Base-by-base conservation (phyloP, 352 stramenopile genomes). In the Pythium plurisporium region DNA sequence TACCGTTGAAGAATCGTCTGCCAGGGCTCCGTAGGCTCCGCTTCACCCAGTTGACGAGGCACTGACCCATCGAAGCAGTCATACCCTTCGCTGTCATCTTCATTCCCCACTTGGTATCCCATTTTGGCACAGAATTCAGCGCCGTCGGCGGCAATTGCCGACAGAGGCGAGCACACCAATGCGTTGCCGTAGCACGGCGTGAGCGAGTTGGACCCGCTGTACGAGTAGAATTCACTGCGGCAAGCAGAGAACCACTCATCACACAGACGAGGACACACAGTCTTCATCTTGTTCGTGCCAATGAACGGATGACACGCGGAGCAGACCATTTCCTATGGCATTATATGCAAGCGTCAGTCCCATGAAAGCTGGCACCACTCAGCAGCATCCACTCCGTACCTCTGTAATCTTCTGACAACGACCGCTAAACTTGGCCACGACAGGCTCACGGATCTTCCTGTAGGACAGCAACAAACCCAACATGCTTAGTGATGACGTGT, bases 21-120 rank as follows among this genome's bases (percentile, higher is more conserved):
- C 79, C 74, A 86, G 1, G 79, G 70, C 55, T 89, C 83, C 3
- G 55, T 73, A 9, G 83, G 81, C 51, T 91, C 79, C 1, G 69
- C 43, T 29, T 73, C 62, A 11, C 79, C 80, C 7, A 85, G 48
- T 26, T 78, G 61, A 14, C 69, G 57, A 20, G 84, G 79, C 31
- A 94, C 78, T 4, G 82, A 92, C 36, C 84, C 82, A 42, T 94
- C 84, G 29, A 94, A 94, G 73, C 84, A 94, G 29, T 91, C 81
- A 34, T 77, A 62, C 7, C 82, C 84, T 51, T 94, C 84, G 7
- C 62, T 67, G 44, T 94, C 84, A 34, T 79, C 65, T 20, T 80
- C 63, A 20, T 59, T 74, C 34, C 79, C 84, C 31, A 90, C 82
- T 22, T 89, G 79, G 63, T 86, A 91, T 14, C 84, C 84, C 84